Evolutionary conservation across 2,329 filamentous ascomycete genomes (phyloP).

Genomic region (Diplodia seriata): DNA sequence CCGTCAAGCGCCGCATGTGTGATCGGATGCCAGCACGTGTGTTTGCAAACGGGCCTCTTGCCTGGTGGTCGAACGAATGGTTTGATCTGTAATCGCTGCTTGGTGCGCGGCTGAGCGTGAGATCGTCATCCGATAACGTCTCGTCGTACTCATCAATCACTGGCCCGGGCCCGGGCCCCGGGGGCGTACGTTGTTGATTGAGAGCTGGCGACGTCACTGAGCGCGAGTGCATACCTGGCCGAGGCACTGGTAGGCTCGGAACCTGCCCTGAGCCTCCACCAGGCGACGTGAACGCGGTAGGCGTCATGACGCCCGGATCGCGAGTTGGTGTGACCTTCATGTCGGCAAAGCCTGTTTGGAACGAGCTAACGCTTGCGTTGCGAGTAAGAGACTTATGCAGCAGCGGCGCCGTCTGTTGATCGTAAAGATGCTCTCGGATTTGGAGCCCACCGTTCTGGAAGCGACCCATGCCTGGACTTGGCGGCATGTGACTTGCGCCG

Average conservation of each 20-base stretch:
- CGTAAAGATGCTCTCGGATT: slow-evolving; percentile 82
- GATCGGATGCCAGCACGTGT: slow-evolving; percentile 57
- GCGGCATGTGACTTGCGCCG: slow-evolving; percentile 43
- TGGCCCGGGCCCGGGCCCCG: slow-evolving; percentile 50
- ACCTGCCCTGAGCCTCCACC: slow-evolving; percentile 38
- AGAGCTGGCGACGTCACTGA: slow-evolving; percentile 82
- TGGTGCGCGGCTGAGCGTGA: slow-evolving; percentile 53
- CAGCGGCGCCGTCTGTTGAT: slow-evolving; percentile 90
- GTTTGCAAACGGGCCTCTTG: slow-evolving; percentile 66
- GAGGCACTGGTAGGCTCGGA: slow-evolving; percentile 47
- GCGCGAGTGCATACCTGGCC: slow-evolving; percentile 77
- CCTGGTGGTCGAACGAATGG: slow-evolving; percentile 43
- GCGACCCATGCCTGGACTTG: slow-evolving; percentile 42
- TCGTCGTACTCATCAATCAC: slow-evolving; percentile 74
- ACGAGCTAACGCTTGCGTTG: slow-evolving; percentile 74
- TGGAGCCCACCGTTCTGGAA: slow-evolving; percentile 59
- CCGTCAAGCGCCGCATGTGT: slow-evolving; percentile 68
- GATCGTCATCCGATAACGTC: slow-evolving; percentile 78
- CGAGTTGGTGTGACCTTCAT: slow-evolving; percentile 64
- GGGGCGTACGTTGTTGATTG: slow-evolving; percentile 62
- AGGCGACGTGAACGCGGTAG: slow-evolving; percentile 60
- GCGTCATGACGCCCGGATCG: slow-evolving; percentile 61
- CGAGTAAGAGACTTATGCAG: slow-evolving; percentile 79
- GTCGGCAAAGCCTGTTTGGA: slow-evolving; percentile 89
- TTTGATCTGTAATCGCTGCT: slow-evolving; percentile 18